A percentile compares a stretch with the other conserved stretches of the same genome.
These are phyloP conservation scores for Annulohypoxylon truncatum DNA, from an alignment of 2,329 filamentous ascomycete genomes.

Conservation along the genomic window DNA sequence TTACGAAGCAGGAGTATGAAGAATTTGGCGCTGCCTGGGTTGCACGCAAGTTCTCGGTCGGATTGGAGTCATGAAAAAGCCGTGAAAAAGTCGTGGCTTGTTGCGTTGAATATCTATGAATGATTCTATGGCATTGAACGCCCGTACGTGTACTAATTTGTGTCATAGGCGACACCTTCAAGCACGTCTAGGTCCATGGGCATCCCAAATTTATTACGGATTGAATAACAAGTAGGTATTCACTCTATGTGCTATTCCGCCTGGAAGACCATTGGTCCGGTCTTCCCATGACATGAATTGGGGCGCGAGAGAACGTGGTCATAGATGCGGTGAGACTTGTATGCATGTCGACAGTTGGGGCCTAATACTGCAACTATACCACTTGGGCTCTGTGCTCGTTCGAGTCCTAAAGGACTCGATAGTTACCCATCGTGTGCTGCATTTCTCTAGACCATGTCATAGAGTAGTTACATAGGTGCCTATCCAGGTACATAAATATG, in stretches of 20 bases:
- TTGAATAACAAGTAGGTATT: background rate
- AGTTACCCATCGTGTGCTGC: too few species aligned
- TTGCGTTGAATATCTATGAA: background rate
- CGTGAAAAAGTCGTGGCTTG: constrained; percentile 34
- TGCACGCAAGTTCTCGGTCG: constrained; percentile 73
- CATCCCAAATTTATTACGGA: background rate
- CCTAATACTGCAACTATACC: background rate
- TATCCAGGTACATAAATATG: too few species aligned
- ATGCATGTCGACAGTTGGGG: background rate
- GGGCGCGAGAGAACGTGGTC: background rate
- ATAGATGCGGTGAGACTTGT: background rate
- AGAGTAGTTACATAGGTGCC: too few species aligned
- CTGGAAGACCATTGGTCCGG: background rate
- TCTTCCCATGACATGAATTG: background rate
- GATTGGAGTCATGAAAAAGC: constrained; percentile 46
- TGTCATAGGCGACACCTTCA: background rate
- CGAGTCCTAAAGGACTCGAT: too few species aligned
- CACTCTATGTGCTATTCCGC: background rate
- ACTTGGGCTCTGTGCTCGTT: too few species aligned
- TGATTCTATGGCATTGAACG: background rate
- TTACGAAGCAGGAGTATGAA: constrained; percentile 92
- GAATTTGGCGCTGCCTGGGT: constrained; percentile 84
- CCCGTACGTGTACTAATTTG: constrained; percentile 8
- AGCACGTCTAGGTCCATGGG: background rate
- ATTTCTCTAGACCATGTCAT: too few species aligned